Conservation (phyloP, 306 rosid species). For the Medicago arabica region DNA sequence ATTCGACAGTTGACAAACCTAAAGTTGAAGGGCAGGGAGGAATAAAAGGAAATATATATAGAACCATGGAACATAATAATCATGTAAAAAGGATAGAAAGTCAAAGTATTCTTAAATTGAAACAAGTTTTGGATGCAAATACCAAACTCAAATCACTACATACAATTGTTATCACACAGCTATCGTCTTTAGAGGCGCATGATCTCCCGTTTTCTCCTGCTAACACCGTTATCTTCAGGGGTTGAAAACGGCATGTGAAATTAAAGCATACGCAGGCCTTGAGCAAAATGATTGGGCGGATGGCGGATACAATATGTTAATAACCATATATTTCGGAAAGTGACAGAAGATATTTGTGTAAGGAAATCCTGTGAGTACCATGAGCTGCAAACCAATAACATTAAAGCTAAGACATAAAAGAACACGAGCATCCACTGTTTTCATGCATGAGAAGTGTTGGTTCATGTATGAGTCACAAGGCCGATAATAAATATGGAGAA, state of each 20-base stretch:
- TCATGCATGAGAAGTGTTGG: constrained; percentile 44
- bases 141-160: constrained; percentile 24
- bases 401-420: constrained; percentile 11
- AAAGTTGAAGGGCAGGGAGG: constrained; percentile 22
- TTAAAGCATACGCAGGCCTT: constrained; percentile 67
- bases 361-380: constrained; percentile 64
- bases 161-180: constrained; percentile 89
- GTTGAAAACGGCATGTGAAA: constrained; percentile 58
- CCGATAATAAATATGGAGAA: constrained; percentile 73
- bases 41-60: neutral
- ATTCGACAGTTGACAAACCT: neutral
- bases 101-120: constrained; percentile 22
- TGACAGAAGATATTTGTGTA: constrained; percentile 23
- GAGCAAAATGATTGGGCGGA: constrained; percentile 86
- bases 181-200: constrained; percentile 46
- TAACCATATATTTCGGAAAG: constrained; percentile 59
- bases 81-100: constrained; percentile 5
- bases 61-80: constrained; percentile 24
- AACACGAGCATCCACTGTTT: constrained; percentile 34
- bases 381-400: constrained; percentile 55
- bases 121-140: neutral
- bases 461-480: constrained; percentile 75
- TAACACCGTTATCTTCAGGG: constrained; percentile 63
- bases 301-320: constrained; percentile 34
- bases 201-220: constrained; percentile 74